Evolutionary conservation across 2,329 filamentous ascomycete species (phyloP).

Genomic region (Cercospora sp.): DNA sequence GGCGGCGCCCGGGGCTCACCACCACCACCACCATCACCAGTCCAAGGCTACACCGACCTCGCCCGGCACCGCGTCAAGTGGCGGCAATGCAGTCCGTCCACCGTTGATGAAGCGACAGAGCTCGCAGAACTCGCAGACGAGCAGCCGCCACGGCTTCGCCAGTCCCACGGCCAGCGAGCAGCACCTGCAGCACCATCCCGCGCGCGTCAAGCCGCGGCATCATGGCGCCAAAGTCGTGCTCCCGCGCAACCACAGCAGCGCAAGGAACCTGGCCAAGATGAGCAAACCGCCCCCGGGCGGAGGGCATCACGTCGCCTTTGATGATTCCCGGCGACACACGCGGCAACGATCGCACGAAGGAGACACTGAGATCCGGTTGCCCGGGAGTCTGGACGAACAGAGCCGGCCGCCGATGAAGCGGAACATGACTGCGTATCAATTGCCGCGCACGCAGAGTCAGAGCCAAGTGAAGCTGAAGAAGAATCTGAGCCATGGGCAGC

Average conservation of each 20-base stretch:
- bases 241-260: conserved; percentile 38
- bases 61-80: conserved; percentile 8
- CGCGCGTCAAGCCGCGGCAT: conserved; percentile 28
- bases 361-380: conserved; percentile 39
- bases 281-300: conserved; percentile 15
- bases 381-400: conserved; percentile 36
- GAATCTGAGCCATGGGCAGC: conserved; percentile 48
- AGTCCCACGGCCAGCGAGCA: conserved; percentile 32
- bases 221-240: conserved; percentile 33
- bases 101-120: conserved; percentile 35
- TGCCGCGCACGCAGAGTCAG: conserved; percentile 33
- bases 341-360: conserved; percentile 35
- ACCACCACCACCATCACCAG: background rate
- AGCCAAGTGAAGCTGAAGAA: conserved; percentile 40
- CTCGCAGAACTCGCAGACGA: conserved; percentile 33
- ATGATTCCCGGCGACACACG: conserved; percentile 30
- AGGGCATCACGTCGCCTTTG: conserved; percentile 13
- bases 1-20: background rate
- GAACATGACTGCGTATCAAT: conserved; percentile 36
- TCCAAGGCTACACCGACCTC: conserved; percentile 8
- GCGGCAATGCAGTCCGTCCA: conserved; percentile 27
- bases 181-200: conserved; percentile 30
- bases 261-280: conserved; percentile 36
- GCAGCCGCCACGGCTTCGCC: conserved; percentile 16
- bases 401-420: conserved; percentile 32